These are phyloP conservation scores for Aspergillus hancockii DNA, from an alignment of 495 filamentous ascomycete genomes.

Conservation along the genomic window DNA sequence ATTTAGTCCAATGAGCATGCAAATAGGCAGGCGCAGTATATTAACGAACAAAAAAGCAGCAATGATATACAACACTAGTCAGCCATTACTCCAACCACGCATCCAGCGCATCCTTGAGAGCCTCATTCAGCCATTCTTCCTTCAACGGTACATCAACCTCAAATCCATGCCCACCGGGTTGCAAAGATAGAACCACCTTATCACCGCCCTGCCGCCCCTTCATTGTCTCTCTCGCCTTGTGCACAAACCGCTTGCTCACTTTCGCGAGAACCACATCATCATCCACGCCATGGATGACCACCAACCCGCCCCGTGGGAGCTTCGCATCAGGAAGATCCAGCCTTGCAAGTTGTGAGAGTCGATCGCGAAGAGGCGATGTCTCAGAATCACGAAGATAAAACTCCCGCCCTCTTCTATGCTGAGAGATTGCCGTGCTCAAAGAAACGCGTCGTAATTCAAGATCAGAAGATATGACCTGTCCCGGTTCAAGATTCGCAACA, in stretches of 20 bases:
- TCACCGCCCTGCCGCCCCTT: constrained; percentile 13
- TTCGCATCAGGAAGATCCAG: constrained; percentile 18
- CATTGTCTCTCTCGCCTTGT: constrained; percentile 16
- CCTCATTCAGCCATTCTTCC: constrained; percentile 19
- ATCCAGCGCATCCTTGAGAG: constrained; percentile 15
- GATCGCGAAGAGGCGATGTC: constrained; percentile 6
- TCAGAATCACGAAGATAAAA: constrained; percentile 14
- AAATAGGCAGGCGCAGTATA: no score
- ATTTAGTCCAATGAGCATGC: no score
- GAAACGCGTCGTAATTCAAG: background rate
- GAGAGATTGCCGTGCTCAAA: background rate
- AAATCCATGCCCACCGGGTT: constrained; percentile 25
- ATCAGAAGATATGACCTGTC: constrained; percentile 4
- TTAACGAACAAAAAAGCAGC: no score
- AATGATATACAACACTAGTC: no score
- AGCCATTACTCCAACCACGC: constrained; percentile 18
- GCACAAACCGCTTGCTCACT: constrained; percentile 20
- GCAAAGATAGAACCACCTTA: constrained; percentile 16
- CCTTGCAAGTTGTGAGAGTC: constrained; percentile 17
- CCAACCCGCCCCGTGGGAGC: constrained; percentile 20
- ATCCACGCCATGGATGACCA: constrained; percentile 16
- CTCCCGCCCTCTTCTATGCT: constrained; percentile 3
- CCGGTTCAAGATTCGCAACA: background rate
- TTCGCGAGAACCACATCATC: constrained; percentile 14
- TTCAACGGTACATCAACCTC: constrained; percentile 8